Evolutionary conservation across 345 rosid species (phyloP).

Genomic region (Viola odorata): DNA sequence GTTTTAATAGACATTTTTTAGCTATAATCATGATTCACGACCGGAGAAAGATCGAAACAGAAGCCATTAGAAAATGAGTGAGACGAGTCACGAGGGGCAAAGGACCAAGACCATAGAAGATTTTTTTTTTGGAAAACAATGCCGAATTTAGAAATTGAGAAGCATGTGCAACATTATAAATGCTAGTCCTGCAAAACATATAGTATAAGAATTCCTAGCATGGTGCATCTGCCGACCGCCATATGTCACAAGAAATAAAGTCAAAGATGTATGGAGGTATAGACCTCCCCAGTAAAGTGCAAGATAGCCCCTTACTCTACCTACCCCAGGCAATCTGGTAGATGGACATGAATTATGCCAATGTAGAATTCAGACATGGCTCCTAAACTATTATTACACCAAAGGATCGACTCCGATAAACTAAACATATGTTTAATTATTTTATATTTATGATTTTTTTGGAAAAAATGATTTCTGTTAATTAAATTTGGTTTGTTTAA

Average conservation of each 20-base stretch:
- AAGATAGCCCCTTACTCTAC: not conserved
- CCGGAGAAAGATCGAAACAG: too few species aligned
- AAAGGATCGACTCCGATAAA: not conserved
- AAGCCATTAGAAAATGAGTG: too few species aligned
- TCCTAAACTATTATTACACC: not conserved
- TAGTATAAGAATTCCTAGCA: too few species aligned
- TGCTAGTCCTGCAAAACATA: not conserved
- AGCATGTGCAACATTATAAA: constrained; percentile 4
- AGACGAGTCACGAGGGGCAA: too few species aligned
- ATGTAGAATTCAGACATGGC: not conserved
- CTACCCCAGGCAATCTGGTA: not conserved
- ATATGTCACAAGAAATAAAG: not conserved
- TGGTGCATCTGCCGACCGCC: not conserved
- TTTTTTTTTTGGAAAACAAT: not conserved
- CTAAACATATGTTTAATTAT: too few species aligned
- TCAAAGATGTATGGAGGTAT: not conserved
- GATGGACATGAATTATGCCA: not conserved
- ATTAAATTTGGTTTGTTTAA: too few species aligned
- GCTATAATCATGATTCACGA: too few species aligned
- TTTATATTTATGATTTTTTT: not conserved
- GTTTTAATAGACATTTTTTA: too few species aligned
- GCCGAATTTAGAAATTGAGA: not conserved
- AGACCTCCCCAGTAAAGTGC: constrained; percentile 18
- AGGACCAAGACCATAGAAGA: too few species aligned
- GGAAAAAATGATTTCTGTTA: not conserved